These are phyloP conservation scores for Batkoa obscura DNA, from an alignment of 371 early-diverging fungal genomes.

Conservation along the genomic window DNA sequence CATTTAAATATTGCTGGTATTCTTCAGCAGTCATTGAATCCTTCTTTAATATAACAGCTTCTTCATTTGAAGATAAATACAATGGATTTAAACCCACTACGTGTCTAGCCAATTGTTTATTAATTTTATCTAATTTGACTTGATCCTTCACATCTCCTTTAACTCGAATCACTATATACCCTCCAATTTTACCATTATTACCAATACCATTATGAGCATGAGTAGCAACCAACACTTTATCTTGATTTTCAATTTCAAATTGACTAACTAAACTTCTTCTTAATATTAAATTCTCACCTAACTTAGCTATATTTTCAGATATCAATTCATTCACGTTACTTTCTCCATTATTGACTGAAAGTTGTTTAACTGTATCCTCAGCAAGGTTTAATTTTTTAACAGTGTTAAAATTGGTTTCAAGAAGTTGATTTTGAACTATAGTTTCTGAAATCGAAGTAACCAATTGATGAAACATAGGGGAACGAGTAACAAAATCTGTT, in stretches of 20 bases:
- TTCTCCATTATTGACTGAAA: no score
- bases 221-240: slow-evolving; percentile 20
- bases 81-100: slow-evolving; percentile 53
- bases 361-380: slow-evolving; percentile 6
- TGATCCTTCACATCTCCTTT: slow-evolving; percentile 14
- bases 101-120: slow-evolving; percentile 58
- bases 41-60: slow-evolving; percentile 12
- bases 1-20: slow-evolving; percentile 28
- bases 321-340: slow-evolving; percentile 36
- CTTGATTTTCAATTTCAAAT: not conserved
- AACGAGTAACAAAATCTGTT: slow-evolving; percentile 86
- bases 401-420: not conserved
- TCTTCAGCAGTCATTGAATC: slow-evolving; percentile 23
- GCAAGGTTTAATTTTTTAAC: slow-evolving; percentile 17
- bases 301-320: slow-evolving; percentile 53
- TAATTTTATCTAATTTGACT: slow-evolving; percentile 17
- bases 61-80: slow-evolving; percentile 20
- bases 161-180: slow-evolving; percentile 36
- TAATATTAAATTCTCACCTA: slow-evolving; percentile 72
- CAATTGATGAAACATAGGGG: slow-evolving; percentile 55
- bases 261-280: slow-evolving; percentile 36
- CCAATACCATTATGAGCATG: slow-evolving; percentile 56
- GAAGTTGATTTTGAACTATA: not conserved
- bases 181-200: slow-evolving; percentile 39
- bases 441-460: slow-evolving; percentile 49